Evolutionary conservation across 768 basidiomycete genomes (phyloP).

Genomic region (Suillus decipiens): DNA sequence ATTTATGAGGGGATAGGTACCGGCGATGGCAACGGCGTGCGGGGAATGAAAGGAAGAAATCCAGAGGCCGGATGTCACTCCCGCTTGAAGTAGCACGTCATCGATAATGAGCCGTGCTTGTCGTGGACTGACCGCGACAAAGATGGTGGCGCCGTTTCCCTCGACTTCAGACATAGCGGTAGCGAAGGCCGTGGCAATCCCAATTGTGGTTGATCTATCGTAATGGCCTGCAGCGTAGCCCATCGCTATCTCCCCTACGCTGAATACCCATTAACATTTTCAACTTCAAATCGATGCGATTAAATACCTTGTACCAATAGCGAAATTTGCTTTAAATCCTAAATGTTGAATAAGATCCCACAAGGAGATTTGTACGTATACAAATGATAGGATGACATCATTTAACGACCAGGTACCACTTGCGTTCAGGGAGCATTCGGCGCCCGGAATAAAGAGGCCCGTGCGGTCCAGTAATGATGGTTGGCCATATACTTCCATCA

Average conservation of each 20-base stretch:
- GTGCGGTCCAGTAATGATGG: slow-evolving; percentile 36
- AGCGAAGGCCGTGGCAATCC: slow-evolving; percentile 38
- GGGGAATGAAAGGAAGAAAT: slow-evolving; percentile 39
- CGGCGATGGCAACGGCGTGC: slow-evolving; percentile 38
- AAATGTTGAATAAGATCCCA: slow-evolving; percentile 34
- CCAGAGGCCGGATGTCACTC: slow-evolving; percentile 31
- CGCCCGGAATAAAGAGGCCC: slow-evolving; percentile 33
- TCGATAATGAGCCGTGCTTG: slow-evolving; percentile 35
- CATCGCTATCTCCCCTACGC: slow-evolving; percentile 38
- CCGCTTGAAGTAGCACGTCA: slow-evolving; percentile 31
- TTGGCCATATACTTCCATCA: slow-evolving; percentile 29
- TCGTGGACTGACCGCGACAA: slow-evolving; percentile 35
- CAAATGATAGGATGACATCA: slow-evolving; percentile 35
- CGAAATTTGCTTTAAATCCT: slow-evolving; percentile 35
- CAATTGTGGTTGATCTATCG: slow-evolving; percentile 35
- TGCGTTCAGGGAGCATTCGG: slow-evolving; percentile 22
- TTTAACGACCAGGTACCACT: slow-evolving; percentile 35
- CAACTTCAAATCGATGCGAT: background rate
- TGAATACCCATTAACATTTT: slow-evolving; percentile 13
- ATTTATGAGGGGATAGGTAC: slow-evolving; percentile 33
- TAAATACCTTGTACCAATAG: slow-evolving; percentile 35
- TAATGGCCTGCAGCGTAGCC: slow-evolving; percentile 39
- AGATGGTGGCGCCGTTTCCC: slow-evolving; percentile 38
- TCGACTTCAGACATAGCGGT: slow-evolving; percentile 38
- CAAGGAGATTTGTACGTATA: slow-evolving; percentile 35